Conservation (phyloP, 106 monocot genomes). For the Apostasia ramifera region DNA sequence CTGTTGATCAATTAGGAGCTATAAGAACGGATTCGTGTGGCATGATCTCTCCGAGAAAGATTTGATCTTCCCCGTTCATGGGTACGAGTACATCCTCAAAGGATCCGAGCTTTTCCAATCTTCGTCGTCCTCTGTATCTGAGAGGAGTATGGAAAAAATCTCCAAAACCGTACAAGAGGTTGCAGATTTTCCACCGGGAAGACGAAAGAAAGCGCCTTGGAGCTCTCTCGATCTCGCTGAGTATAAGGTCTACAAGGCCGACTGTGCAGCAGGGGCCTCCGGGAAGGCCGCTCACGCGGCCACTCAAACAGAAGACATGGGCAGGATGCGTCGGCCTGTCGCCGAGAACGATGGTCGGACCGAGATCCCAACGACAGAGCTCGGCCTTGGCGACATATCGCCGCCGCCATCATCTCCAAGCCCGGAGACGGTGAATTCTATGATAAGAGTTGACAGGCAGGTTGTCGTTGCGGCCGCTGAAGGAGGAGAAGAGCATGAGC, state of each 20-base stretch:
- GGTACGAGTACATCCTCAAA: slow-evolving; percentile 86
- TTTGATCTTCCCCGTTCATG: slow-evolving; percentile 67
- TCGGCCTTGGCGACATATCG: slow-evolving; percentile 51
- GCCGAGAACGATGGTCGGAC: not conserved
- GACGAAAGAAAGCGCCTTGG: slow-evolving; percentile 24
- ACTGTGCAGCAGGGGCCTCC: not conserved
- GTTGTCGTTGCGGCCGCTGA: not conserved
- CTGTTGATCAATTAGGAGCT: slow-evolving; percentile 38
- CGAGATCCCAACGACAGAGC: slow-evolving; percentile 19
- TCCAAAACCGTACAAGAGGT: slow-evolving; percentile 4
- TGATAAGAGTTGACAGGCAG: slow-evolving; percentile 31
- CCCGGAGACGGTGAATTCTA: slow-evolving; percentile 53
- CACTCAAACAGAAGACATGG: slow-evolving; percentile 44
- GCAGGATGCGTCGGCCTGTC: slow-evolving; percentile 3
- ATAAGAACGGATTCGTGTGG: slow-evolving; percentile 95
- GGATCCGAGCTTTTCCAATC: slow-evolving; percentile 60
- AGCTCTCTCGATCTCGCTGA: slow-evolving; percentile 40
- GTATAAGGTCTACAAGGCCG: slow-evolving; percentile 54
- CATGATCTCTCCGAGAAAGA: slow-evolving; percentile 83
- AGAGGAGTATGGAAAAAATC: slow-evolving; percentile 6
- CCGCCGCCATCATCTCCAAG: slow-evolving; percentile 68
- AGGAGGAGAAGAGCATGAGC: not conserved
- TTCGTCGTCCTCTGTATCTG: not conserved
- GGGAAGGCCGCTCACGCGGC: slow-evolving; percentile 31
- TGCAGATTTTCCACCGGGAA: not conserved